Evolutionary conservation across 1,284 basidiomycete species (phyloP).

Genomic region (Rhodofomes roseus): DNA sequence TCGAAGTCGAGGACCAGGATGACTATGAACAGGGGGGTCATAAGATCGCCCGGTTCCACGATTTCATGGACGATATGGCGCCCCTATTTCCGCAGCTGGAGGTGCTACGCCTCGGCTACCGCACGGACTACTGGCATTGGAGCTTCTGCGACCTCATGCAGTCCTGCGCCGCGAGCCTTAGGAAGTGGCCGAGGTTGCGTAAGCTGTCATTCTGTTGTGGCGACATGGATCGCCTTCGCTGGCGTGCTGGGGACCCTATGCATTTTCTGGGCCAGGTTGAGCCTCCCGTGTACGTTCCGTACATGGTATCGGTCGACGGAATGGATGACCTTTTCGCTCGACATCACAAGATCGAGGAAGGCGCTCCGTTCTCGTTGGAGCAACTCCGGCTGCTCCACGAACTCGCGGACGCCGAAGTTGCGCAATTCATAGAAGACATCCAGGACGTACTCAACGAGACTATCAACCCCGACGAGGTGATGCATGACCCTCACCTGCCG

Average conservation of each 20-base stretch:
- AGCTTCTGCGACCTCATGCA: not conserved
- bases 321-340: not conserved
- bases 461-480: not conserved
- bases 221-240: not conserved
- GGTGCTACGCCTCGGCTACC: not conserved
- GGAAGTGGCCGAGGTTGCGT: not conserved
- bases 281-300: not conserved
- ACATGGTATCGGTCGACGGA: not conserved
- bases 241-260: not conserved
- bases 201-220: not conserved
- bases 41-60: not conserved
- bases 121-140: not conserved
- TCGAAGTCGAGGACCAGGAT: not conserved
- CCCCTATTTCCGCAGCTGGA: not conserved
- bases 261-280: not conserved
- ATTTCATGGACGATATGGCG: not conserved
- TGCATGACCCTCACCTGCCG: conserved; percentile 1
- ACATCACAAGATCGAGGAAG: not conserved
- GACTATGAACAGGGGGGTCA: not conserved
- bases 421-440: not conserved
- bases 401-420: not conserved
- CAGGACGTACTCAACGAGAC: not conserved
- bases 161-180: not conserved
- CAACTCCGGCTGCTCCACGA: not conserved
- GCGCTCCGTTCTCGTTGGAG: not conserved